phyloP scores from a whole-genome alignment of 2,329 filamentous ascomycete species.

The Trichoderma simmonsii region DNA sequence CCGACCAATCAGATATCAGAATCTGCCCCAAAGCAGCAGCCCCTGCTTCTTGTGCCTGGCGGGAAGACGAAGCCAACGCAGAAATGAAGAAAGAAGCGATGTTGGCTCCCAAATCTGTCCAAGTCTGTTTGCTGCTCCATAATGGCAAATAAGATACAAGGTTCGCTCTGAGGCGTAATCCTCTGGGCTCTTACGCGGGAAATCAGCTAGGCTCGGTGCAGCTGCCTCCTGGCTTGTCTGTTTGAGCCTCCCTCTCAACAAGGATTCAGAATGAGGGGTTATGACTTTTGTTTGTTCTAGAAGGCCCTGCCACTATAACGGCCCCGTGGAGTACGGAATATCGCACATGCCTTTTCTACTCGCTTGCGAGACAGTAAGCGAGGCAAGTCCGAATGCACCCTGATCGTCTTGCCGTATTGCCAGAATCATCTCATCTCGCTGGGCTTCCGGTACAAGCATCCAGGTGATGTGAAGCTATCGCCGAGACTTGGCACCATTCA shows the following conservation, averaged over 20 bases:
- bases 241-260: not conserved
- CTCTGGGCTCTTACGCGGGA: not conserved
- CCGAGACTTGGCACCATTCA: not conserved
- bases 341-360: not conserved
- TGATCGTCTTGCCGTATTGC: not conserved
- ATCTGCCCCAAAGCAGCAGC: constrained; percentile 12
- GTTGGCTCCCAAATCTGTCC: not conserved
- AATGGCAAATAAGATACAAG: not conserved
- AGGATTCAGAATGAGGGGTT: not conserved
- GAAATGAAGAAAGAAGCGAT: not conserved
- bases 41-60: constrained; percentile 6
- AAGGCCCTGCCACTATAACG: not conserved
- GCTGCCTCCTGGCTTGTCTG: not conserved
- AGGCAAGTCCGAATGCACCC: not conserved
- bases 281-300: not conserved
- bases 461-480: not conserved
- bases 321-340: not conserved
- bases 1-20: constrained; percentile 2
- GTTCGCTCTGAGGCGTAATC: not conserved
- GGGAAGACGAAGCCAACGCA: not conserved
- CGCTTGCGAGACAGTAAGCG: not conserved
- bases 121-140: not conserved
- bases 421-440: not conserved
- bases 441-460: not conserved
- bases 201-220: not conserved